A percentile compares a stretch with the other conserved stretches of the same genome.
These are phyloP conservation scores for Dendrobium nobile DNA, from an alignment of 106 monocot genomes.

Conservation along the genomic window DNA sequence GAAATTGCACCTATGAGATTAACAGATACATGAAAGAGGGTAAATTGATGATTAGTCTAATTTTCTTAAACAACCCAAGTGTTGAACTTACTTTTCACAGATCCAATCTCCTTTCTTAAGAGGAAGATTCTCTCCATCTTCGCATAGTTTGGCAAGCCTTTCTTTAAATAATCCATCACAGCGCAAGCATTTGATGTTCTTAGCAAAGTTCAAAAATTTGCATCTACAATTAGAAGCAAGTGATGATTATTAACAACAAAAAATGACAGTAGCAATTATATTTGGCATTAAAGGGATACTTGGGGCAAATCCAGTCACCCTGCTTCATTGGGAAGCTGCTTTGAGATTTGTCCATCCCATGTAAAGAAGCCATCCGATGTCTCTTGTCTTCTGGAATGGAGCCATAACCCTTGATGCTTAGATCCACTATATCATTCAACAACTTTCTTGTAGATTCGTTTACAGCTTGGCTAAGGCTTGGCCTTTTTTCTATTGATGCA, in stretches of 20 bases:
- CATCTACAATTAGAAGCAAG: conserved; percentile 45
- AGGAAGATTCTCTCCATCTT: conserved; percentile 76
- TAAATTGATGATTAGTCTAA: background rate
- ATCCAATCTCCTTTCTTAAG: conserved; percentile 96
- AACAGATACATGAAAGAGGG: background rate
- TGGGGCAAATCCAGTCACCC: conserved; percentile 92
- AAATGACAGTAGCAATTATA: background rate
- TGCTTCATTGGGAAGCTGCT: conserved; percentile 45
- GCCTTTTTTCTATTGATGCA: conserved; percentile 27
- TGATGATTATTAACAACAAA: background rate
- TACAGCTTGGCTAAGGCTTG: conserved; percentile 26
- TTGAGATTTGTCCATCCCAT: conserved; percentile 24
- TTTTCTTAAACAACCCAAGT: background rate
- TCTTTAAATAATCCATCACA: conserved; percentile 63
- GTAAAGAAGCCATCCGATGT: background rate
- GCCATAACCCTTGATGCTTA: conserved; percentile 19
- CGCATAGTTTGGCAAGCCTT: conserved; percentile 44
- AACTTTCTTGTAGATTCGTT: conserved; percentile 68
- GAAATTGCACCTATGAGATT: conserved; percentile 77
- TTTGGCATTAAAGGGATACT: conserved; percentile 26
- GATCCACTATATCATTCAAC: conserved; percentile 41
- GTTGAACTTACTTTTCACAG: conserved; percentile 61
- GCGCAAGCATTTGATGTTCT: conserved; percentile 78
- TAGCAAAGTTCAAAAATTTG: conserved; percentile 80
- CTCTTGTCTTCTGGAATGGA: conserved; percentile 10